These are phyloP conservation scores for Claviceps pusilla DNA, from an alignment of 2,329 filamentous ascomycete genomes.

Conservation along the genomic window DNA sequence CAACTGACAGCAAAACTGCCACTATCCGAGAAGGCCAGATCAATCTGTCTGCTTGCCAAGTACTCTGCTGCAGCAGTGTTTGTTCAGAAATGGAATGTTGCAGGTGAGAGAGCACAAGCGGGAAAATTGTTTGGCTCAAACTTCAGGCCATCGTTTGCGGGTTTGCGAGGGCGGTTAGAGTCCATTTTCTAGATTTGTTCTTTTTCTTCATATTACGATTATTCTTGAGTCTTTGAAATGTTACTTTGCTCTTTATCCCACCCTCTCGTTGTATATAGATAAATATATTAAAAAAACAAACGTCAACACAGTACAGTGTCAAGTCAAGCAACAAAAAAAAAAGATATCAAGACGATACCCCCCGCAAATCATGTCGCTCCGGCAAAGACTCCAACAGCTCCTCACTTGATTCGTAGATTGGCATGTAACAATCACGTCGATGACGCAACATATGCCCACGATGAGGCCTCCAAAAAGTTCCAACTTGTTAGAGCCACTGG, in stretches of 20 bases:
- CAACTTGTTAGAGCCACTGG: too few species aligned
- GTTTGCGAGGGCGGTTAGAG: too few species aligned
- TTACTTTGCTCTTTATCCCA: too few species aligned
- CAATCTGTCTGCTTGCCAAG: constrained; percentile 27
- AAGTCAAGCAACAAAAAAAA: not conserved
- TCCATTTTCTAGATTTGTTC: too few species aligned
- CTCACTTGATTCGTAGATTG: not conserved
- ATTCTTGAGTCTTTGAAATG: too few species aligned
- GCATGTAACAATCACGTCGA: not conserved
- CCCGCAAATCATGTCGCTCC: too few species aligned
- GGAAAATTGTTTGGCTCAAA: not conserved
- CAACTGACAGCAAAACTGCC: constrained; percentile 6
- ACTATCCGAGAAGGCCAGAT: constrained; percentile 11
- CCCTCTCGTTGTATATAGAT: too few species aligned
- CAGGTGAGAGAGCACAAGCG: constrained; percentile 3
- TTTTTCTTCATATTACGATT: not conserved
- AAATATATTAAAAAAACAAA: too few species aligned
- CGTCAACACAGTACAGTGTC: not conserved
- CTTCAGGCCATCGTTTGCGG: too few species aligned
- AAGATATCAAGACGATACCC: too few species aligned
- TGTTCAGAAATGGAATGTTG: constrained; percentile 41
- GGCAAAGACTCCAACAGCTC: too few species aligned
- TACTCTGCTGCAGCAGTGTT: constrained; percentile 35
- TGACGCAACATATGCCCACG: not conserved
- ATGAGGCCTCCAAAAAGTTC: not conserved